Evolutionary conservation across 805 yeast genomes (phyloP).

Genomic region (Schwanniomyces pseudopolymorphus): DNA sequence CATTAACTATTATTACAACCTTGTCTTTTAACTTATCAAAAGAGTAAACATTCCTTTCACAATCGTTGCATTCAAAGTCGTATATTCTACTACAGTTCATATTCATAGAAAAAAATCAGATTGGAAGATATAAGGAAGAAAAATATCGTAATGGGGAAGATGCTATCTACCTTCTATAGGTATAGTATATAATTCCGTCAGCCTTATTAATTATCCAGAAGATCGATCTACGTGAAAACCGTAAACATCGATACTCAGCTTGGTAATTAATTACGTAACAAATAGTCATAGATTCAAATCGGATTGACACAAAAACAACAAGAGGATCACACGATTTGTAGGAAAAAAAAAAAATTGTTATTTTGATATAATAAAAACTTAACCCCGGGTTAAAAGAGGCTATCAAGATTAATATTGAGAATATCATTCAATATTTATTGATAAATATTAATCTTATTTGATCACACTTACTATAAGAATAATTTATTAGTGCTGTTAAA

Average conservation of each 20-base stretch:
- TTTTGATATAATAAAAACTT: background rate
- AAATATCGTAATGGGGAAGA: background rate
- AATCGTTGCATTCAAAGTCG: conserved; percentile 63
- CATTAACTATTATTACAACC: conserved; percentile 81
- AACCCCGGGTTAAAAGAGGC: background rate
- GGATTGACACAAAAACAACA: background rate
- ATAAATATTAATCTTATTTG: too few relatives aligned
- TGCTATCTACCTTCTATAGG: background rate
- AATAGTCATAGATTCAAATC: background rate
- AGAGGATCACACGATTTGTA: background rate
- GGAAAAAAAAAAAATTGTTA: background rate
- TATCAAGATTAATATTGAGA: too few relatives aligned
- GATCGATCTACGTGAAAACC: background rate
- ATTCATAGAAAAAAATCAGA: background rate
- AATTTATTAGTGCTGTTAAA: background rate
- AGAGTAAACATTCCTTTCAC: conserved; percentile 56
- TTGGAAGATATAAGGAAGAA: background rate
- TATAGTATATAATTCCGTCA: background rate
- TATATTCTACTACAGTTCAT: conserved; percentile 40
- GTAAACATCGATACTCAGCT: background rate
- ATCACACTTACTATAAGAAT: background rate
- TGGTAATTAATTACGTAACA: background rate
- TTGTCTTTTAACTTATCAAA: conserved; percentile 68
- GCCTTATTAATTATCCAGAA: background rate
- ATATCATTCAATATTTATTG: too few relatives aligned